These are phyloP conservation scores for Acacia melanoxylon DNA, from an alignment of 306 rosid species.

Conservation along the genomic window DNA sequence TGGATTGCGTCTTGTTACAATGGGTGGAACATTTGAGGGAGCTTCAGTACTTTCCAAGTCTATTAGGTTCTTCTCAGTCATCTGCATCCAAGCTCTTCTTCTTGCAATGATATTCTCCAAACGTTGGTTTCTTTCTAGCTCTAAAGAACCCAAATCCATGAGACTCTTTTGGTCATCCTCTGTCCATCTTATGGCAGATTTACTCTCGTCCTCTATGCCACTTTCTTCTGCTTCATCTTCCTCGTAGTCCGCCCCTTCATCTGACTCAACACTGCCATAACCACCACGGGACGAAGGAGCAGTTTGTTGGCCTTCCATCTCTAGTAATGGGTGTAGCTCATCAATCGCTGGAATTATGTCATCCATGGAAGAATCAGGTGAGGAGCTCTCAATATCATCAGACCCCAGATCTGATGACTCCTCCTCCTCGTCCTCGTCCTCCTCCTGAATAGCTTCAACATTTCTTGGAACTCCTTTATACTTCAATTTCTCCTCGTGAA, in stretches of 20 bases:
- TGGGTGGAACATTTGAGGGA: constrained; percentile 69
- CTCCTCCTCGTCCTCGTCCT: no score
- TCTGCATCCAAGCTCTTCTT: constrained; percentile 77
- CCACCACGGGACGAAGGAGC: constrained; percentile 47
- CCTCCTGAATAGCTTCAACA: constrained; percentile 45
- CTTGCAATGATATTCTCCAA: constrained; percentile 90
- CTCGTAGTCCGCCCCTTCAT: constrained; percentile 55
- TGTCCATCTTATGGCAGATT: constrained; percentile 95
- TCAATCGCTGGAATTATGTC: constrained; percentile 81
- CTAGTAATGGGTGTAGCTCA: constrained; percentile 85
- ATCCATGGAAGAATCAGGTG: constrained; percentile 89
- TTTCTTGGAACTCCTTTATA: constrained; percentile 43
- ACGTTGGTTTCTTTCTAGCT: constrained; percentile 90
- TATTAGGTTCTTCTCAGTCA: constrained; percentile 78
- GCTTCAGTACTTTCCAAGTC: constrained; percentile 70
- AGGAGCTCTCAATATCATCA: constrained; percentile 73
- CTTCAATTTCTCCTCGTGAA: constrained; percentile 43
- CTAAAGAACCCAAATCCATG: constrained; percentile 86
- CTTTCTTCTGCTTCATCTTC: constrained; percentile 62
- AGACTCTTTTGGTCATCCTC: constrained; percentile 97
- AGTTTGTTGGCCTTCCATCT: constrained; percentile 50
- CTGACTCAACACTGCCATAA: constrained; percentile 63
- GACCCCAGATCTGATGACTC: constrained; percentile 61
- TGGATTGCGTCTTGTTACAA: constrained; percentile 70
- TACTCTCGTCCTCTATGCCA: constrained; percentile 92